Evolutionary conservation across 1,139 yeast genomes (phyloP).

Genomic region (Zhuliangozyma parablackwelliae): DNA sequence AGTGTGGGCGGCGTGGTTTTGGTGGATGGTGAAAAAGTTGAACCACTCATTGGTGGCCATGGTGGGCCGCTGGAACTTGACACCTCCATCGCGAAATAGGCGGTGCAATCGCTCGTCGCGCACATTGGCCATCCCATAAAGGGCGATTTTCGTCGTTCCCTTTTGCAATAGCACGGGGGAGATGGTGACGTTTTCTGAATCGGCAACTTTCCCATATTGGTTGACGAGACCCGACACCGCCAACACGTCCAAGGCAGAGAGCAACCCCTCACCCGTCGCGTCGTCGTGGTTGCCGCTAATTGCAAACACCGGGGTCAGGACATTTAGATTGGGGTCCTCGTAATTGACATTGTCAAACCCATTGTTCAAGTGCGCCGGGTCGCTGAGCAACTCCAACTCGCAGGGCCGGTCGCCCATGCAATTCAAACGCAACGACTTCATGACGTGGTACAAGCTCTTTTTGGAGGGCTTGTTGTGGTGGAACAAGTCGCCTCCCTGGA

Average conservation of each 20-base stretch:
- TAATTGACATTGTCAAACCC: conserved; percentile 73
- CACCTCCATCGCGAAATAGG: conserved; percentile 76
- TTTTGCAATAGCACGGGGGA: conserved; percentile 80
- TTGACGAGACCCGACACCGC: conserved; percentile 80
- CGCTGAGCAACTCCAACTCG: conserved; percentile 78
- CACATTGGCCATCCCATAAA: conserved; percentile 85
- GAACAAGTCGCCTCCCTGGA: conserved; percentile 92
- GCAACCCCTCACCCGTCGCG: conserved; percentile 80
- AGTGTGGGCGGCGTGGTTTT: conserved; percentile 78
- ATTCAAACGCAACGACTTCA: conserved; percentile 61
- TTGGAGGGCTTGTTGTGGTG: conserved; percentile 87
- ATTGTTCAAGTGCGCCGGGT: conserved; percentile 58
- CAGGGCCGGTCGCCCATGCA: conserved; percentile 89
- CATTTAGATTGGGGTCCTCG: conserved; percentile 85
- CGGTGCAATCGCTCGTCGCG: conserved; percentile 85
- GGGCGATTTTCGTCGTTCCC: conserved; percentile 75
- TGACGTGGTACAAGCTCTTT: conserved; percentile 80
- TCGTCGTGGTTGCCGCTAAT: conserved; percentile 97
- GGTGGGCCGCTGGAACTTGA: conserved; percentile 72
- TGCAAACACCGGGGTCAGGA: conserved; percentile 89
- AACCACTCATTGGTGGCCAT: conserved; percentile 67
- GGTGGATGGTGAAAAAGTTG: conserved; percentile 86
- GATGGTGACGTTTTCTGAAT: conserved; percentile 69
- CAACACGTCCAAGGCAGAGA: conserved; percentile 86
- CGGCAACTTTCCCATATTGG: conserved; percentile 81